phyloP scores from a whole-genome alignment of 2,329 filamentous ascomycete genomes.

The Aspergillus fructus region DNA sequence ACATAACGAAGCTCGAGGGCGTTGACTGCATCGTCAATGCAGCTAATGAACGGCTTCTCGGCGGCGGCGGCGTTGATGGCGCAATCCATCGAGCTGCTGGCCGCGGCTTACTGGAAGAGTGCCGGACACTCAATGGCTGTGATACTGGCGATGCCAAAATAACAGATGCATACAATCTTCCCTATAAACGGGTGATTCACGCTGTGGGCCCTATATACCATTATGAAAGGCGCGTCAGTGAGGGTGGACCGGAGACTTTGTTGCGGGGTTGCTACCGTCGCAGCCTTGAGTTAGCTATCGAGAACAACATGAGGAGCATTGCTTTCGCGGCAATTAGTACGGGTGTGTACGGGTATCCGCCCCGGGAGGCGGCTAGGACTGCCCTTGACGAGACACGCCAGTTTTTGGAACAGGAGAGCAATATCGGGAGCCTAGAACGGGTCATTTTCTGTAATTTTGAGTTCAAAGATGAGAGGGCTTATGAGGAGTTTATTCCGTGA shows the following conservation, averaged over 20 bases:
- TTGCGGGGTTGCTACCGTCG: slow-evolving; percentile 67
- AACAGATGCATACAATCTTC: slow-evolving; percentile 73
- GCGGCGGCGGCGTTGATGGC: slow-evolving; percentile 87
- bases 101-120: slow-evolving; percentile 65
- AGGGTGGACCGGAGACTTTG: slow-evolving; percentile 38
- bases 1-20: slow-evolving; percentile 72
- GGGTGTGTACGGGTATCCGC: slow-evolving; percentile 86
- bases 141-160: slow-evolving; percentile 78
- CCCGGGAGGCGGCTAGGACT: slow-evolving; percentile 66
- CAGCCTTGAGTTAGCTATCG: slow-evolving; percentile 70
- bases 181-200: slow-evolving; percentile 79
- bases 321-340: slow-evolving; percentile 87
- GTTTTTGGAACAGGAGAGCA: slow-evolving; percentile 50
- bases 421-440: slow-evolving; percentile 57
- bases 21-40: slow-evolving; percentile 91
- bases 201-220: slow-evolving; percentile 82
- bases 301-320: slow-evolving; percentile 66
- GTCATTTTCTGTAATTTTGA: slow-evolving; percentile 86
- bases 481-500: slow-evolving; percentile 71
- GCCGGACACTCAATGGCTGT: slow-evolving; percentile 70
- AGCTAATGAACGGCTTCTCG: slow-evolving; percentile 74
- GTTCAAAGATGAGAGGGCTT: slow-evolving; percentile 72
- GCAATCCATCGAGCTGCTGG: slow-evolving; percentile 87
- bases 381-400: slow-evolving; percentile 63
- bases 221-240: slow-evolving; percentile 34